Evolutionary conservation across 2,329 filamentous ascomycete genomes (phyloP).

Genomic region (Sporothrix pallida): DNA sequence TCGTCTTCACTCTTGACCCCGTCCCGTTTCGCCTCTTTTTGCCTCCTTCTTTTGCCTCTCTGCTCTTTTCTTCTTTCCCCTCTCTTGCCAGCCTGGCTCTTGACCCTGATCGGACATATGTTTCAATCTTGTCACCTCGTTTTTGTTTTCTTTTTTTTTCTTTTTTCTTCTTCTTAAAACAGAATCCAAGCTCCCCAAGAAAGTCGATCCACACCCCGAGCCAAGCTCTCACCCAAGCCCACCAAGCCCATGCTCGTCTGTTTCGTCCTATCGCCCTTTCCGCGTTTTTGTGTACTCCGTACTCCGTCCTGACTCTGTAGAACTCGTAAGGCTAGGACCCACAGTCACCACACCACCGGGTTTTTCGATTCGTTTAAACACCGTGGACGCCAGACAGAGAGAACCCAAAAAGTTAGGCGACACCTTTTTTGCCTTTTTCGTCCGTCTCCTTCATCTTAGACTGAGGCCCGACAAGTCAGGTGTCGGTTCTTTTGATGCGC

Average conservation of each 20-base stretch:
- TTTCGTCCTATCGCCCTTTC: conserved; percentile 9
- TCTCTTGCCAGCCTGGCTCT: background rate
- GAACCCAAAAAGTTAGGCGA: conserved; percentile 18
- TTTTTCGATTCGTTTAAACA: background rate
- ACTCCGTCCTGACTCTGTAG: too few relatives aligned
- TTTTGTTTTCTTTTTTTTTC: background rate
- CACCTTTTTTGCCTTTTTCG: background rate
- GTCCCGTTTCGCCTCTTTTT: too few relatives aligned
- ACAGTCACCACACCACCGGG: conserved; percentile 10
- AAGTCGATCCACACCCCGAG: background rate
- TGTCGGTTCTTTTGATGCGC: background rate
- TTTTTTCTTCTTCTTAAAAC: conserved; percentile 14
- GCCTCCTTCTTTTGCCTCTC: too few relatives aligned
- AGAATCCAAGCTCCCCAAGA: background rate
- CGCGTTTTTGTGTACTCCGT: background rate
- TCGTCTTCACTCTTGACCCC: background rate
- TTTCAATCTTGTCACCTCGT: too few relatives aligned
- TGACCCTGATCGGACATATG: background rate
- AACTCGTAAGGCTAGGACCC: background rate
- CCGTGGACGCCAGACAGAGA: background rate
- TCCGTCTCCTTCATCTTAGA: background rate
- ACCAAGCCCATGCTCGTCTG: background rate
- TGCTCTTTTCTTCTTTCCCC: too few relatives aligned
- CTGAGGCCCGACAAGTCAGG: conserved; percentile 9
- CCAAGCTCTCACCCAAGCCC: background rate